Evolutionary conservation across 1,139 yeast genomes (phyloP).

Genomic region (Candida glucosophila): DNA sequence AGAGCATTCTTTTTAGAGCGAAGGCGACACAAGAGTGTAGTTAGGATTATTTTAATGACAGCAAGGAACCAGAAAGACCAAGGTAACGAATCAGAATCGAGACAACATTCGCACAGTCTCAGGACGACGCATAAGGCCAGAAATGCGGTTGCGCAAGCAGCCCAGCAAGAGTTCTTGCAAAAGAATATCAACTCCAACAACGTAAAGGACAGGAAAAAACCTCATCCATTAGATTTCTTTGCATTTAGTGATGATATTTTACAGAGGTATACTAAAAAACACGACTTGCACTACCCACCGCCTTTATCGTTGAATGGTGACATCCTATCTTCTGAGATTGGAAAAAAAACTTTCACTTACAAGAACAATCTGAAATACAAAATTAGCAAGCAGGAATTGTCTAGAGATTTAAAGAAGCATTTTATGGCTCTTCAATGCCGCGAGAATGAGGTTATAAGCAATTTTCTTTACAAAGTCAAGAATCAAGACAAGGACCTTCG

Average conservation of each 20-base stretch:
- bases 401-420: conserved; percentile 51
- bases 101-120: conserved; percentile 14
- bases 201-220: conserved; percentile 41
- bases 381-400: conserved; percentile 46
- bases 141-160: conserved; percentile 47
- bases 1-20: too few species aligned
- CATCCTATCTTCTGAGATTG: conserved; percentile 52
- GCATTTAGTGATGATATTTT: conserved; percentile 44
- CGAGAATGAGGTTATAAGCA: conserved; percentile 73
- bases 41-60: too few species aligned
- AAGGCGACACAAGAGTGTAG: too few species aligned
- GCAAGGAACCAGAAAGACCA: conserved; percentile 21
- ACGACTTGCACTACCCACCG: conserved; percentile 41
- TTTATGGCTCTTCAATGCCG: conserved; percentile 53
- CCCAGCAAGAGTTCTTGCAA: conserved; percentile 51
- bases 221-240: conserved; percentile 55
- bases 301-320: conserved; percentile 52
- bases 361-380: conserved; percentile 30
- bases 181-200: conserved; percentile 60
- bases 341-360: conserved; percentile 50
- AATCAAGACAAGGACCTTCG: conserved; percentile 49
- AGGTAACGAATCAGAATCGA: conserved; percentile 37
- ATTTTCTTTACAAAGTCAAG: conserved; percentile 66
- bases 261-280: conserved; percentile 48
- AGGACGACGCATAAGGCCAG: conserved; percentile 46